Percentiles rank a stretch among this genome's conserved stretches.
Evolutionary conservation across 2,329 filamentous ascomycete genomes (phyloP).

Genomic region (Colletotrichum sojae): DNA sequence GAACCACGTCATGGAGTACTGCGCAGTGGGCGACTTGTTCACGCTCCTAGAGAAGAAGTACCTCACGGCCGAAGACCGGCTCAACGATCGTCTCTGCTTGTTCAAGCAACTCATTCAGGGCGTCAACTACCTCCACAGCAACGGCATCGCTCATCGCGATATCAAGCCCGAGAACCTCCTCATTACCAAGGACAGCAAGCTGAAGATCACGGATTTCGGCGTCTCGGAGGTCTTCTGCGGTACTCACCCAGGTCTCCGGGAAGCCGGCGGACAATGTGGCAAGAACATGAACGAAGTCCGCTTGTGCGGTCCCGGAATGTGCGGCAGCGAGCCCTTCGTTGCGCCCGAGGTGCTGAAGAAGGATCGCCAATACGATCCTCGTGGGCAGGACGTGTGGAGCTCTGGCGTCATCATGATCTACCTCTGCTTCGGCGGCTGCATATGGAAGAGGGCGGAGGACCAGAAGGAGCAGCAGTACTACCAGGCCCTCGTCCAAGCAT

Average conservation of each 20-base stretch:
- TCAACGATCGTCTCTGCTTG: slow-evolving; percentile 81
- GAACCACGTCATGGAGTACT: slow-evolving; percentile 97
- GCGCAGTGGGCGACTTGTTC: slow-evolving; percentile 85
- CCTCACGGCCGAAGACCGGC: slow-evolving; percentile 74
- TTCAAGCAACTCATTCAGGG: slow-evolving; percentile 93
- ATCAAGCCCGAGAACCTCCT: slow-evolving; percentile 92
- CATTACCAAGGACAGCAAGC: slow-evolving; percentile 81
- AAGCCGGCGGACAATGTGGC: slow-evolving; percentile 81
- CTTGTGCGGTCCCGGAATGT: slow-evolving; percentile 83
- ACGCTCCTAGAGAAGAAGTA: slow-evolving; percentile 80
- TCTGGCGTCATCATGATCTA: slow-evolving; percentile 87
- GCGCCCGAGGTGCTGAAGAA: slow-evolving; percentile 86
- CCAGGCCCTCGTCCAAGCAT: slow-evolving; percentile 74
- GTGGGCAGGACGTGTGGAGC: slow-evolving; percentile 88
- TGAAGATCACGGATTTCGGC: slow-evolving; percentile 94
- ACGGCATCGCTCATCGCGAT: slow-evolving; percentile 91
- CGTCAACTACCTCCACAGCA: slow-evolving; percentile 83
- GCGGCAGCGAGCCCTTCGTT: slow-evolving; percentile 88
- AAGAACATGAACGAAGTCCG: slow-evolving; percentile 78
- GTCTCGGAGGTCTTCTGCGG: slow-evolving; percentile 89
- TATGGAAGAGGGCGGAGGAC: slow-evolving; percentile 79
- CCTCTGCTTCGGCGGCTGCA: slow-evolving; percentile 78
- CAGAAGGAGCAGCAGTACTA: slow-evolving; percentile 69
- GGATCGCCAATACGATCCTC: slow-evolving; percentile 77
- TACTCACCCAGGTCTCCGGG: slow-evolving; percentile 82